Conservation (phyloP, 2,329 filamentous ascomycete genomes). For the Fusarium foetens region DNA sequence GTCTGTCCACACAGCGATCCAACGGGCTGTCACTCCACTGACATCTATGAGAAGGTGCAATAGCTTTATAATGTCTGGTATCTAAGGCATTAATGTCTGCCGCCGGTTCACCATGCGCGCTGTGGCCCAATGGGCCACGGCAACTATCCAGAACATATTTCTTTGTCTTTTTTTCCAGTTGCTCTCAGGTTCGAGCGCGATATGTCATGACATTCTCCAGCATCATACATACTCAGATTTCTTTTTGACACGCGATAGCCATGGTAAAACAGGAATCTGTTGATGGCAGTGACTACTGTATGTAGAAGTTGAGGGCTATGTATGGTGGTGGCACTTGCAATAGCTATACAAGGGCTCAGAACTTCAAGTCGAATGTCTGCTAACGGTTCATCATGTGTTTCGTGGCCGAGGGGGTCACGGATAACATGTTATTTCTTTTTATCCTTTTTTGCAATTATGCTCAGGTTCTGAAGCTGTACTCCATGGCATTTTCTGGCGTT, state of each 20-base stretch:
- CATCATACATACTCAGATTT: neutral
- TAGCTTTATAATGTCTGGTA: neutral
- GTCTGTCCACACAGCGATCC: accelerated
- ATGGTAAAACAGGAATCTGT: neutral
- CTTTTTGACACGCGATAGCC: neutral
- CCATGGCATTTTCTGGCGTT: neutral
- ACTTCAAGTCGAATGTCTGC: neutral
- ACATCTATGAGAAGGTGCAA: neutral
- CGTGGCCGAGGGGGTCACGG: neutral
- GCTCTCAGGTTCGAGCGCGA: neutral
- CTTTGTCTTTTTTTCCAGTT: neutral
- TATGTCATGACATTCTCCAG: neutral
- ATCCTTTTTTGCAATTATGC: neutral
- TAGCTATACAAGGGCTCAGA: neutral
- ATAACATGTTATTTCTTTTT: neutral
- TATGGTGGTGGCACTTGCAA: neutral
- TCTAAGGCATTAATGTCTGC: neutral
- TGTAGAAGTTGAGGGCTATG: neutral
- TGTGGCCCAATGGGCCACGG: neutral
- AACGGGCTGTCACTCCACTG: accelerated
- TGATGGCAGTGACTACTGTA: neutral
- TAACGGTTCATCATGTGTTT: neutral
- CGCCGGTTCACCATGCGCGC: neutral
- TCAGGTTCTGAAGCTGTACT: neutral
- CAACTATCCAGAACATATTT: neutral